phyloP scores from a whole-genome alignment of 176 grass and related monocot genomes.

The Phoenix dactylifera region DNA sequence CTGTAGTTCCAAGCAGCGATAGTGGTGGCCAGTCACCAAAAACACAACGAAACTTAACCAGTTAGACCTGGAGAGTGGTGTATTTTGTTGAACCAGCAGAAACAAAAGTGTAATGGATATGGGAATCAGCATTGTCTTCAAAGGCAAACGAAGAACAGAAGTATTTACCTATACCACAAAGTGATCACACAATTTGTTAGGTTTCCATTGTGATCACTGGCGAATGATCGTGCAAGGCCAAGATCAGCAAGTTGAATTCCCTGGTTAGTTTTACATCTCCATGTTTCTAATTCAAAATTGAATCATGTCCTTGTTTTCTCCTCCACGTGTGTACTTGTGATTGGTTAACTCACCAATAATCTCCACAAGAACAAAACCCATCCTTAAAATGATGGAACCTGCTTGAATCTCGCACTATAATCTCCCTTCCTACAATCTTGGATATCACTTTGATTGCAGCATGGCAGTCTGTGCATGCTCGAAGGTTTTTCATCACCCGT shows the following conservation, averaged over 20 bases:
- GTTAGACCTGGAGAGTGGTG: neutral
- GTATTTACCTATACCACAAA: constrained; percentile 74
- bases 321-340: too few species aligned
- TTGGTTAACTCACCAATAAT: constrained; percentile 43
- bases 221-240: constrained; percentile 85
- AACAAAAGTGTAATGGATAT: too few species aligned
- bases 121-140: too few species aligned
- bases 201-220: constrained; percentile 73
- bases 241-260: constrained; percentile 93
- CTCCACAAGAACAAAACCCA: constrained; percentile 66
- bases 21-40: constrained; percentile 67
- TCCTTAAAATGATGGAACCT: constrained; percentile 80
- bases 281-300: too few species aligned
- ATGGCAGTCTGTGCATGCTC: constrained; percentile 54
- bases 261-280: constrained; percentile 29
- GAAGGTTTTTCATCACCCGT: constrained; percentile 70
- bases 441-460: constrained; percentile 64
- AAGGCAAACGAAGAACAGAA: neutral
- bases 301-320: too few species aligned
- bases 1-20: constrained; percentile 63
- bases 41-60: constrained; percentile 14
- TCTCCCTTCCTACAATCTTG: constrained; percentile 58
- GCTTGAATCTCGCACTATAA: constrained; percentile 60
- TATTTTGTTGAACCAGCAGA: neutral
- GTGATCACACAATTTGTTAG: constrained; percentile 90